A percentile compares a stretch with the other conserved stretches of the same genome.
These are phyloP conservation scores for Thielaviopsis ethacetica DNA, from an alignment of 2,329 filamentous ascomycete species.

Conservation along the genomic window DNA sequence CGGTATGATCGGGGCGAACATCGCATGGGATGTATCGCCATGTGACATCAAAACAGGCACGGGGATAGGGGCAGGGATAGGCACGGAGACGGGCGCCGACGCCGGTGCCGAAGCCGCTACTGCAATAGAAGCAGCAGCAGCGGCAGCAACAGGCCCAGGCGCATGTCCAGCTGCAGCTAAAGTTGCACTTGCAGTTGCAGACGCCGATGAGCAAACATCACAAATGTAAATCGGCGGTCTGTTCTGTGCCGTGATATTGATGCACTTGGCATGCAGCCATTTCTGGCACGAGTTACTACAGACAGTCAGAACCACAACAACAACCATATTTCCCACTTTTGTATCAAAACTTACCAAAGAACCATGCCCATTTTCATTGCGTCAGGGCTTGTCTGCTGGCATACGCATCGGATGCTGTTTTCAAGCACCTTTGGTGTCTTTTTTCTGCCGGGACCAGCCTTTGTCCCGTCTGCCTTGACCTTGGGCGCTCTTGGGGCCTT, in stretches of 20 bases:
- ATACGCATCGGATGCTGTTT: constrained; percentile 38
- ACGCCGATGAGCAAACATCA: constrained; percentile 39
- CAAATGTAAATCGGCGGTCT: constrained; percentile 47
- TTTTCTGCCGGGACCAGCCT: not conserved
- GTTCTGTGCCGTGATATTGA: constrained; percentile 40
- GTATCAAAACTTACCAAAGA: constrained; percentile 36
- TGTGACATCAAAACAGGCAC: not conserved
- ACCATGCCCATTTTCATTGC: constrained; percentile 40
- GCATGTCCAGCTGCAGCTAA: not conserved
- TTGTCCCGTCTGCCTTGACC: not conserved
- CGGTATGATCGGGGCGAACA: not conserved
- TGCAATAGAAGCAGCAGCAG: too few relatives aligned
- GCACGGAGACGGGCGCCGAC: not conserved
- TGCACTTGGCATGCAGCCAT: constrained; percentile 47
- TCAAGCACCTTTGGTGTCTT: not conserved
- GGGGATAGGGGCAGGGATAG: not conserved
- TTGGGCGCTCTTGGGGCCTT: not conserved
- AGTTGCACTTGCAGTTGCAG: too few relatives aligned
- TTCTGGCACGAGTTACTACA: constrained; percentile 46
- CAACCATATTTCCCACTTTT: not conserved
- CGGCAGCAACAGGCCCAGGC: not conserved
- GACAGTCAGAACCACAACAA: constrained; percentile 1
- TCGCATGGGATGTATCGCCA: not conserved
- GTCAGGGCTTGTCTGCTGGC: constrained; percentile 28
- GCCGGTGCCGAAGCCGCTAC: not conserved